Evolutionary conservation across 2,329 filamentous ascomycete genomes (phyloP), one percentile per base, ranked within the genome.

Genomic region (Neoscytalidium dimidiatum): DNA sequence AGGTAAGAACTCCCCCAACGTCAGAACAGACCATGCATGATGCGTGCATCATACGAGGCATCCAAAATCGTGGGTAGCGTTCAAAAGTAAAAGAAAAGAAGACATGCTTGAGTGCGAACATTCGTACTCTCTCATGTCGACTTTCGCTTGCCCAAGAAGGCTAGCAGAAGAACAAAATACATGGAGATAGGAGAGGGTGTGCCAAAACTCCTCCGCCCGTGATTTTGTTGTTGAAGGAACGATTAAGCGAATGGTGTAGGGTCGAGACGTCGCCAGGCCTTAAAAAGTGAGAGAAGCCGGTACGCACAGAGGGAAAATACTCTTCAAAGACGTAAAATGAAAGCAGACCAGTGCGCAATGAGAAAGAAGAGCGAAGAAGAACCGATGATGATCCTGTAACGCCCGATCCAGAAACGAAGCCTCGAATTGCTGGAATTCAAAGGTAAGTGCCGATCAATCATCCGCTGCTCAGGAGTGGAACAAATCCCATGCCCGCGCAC

Each of bases 401-500:
- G 58, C 58, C 58, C 31, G 31, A 28, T 51, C 43, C 19, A 41
- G 21, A 62, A 62, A 51, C 41, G 21, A 49, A 49, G 44, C 44
- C 29, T 49, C 41, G 9, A 14, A 17, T 31, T 41, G 48, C 23
- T 4, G 31, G 19, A 60, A 28, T 43, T 17, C 38, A 44, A 41
- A 44, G 23, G 31, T n/a, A 21, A 60, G n/a, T 23, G n/a, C 19
- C 38, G n/a, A 44, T 31, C 14, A 38, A 17, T 41, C 28, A 23
- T 43, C 23, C 19, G 26, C 28, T 23, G 41, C n/a, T 65, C 49
- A 97, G 67, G 93, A 97, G 82, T 98, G 95, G 79, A 98, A 97
- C 29, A 99, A 80, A 80, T 99, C 95, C 95, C 95, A 99, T 8
- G 95, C 95, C 73, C 92, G 85, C 70, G 92, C 88, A 76, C 94